A percentile compares a stretch with the other conserved stretches of the same genome.
Evolutionary conservation across 2,329 filamentous ascomycete species (phyloP).

Genomic region (Hymenoscyphus salicellus): DNA sequence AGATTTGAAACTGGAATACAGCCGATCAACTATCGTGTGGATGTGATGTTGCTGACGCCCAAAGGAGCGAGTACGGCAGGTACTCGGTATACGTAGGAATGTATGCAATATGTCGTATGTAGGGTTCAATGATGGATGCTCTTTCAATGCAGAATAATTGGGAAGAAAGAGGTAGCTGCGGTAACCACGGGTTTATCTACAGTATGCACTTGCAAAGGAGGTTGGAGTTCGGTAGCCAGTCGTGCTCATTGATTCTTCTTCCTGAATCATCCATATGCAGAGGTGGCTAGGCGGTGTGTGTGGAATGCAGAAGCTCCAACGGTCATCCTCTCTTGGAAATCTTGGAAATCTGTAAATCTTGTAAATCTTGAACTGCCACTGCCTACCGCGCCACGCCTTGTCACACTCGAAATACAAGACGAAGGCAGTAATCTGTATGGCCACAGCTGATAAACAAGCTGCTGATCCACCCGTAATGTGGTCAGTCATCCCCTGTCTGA

Average conservation of each 20-base stretch:
- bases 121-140: neutral
- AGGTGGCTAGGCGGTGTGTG: constrained; percentile 4
- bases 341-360: neutral
- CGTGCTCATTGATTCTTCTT: constrained; percentile 9
- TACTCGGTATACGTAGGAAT: neutral
- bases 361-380: neutral
- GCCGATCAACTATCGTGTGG: neutral
- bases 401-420: neutral
- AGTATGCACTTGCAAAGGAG: constrained; percentile 13
- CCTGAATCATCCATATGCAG: constrained; percentile 9
- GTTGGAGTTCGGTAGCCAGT: constrained; percentile 23
- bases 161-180: neutral
- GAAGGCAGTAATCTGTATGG: neutral
- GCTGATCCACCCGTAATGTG: neutral
- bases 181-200: constrained; percentile 20
- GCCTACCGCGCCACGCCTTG: neutral
- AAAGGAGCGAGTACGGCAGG: neutral
- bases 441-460: neutral
- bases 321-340: neutral
- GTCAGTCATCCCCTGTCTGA: neutral
- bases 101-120: neutral
- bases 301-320: neutral
- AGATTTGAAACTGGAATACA: constrained; percentile 20
- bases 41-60: neutral
- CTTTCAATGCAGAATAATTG: neutral